Evolutionary conservation across 805 yeast genomes (phyloP).

Genomic region (Starmerella bacillaris): DNA sequence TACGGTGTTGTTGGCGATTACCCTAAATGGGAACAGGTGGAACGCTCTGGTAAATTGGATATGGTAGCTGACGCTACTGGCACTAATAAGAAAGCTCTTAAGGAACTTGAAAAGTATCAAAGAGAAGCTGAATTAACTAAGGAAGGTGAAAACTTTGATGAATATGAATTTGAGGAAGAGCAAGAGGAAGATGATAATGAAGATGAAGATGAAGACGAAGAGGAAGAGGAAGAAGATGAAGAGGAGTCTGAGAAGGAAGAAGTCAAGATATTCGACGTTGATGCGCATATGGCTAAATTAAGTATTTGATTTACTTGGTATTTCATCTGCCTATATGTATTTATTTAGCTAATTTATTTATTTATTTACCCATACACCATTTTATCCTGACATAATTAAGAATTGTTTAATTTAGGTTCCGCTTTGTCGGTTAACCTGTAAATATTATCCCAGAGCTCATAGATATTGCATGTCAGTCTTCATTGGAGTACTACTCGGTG

Average conservation of each 20-base stretch:
- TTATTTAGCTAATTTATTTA: no score
- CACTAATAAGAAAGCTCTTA: slow-evolving; percentile 32
- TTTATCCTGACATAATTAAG: no score
- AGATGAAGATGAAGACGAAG: slow-evolving; percentile 23
- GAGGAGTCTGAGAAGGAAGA: slow-evolving; percentile 17
- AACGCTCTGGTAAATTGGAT: slow-evolving; percentile 54
- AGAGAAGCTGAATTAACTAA: slow-evolving; percentile 20
- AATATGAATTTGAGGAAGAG: slow-evolving; percentile 29
- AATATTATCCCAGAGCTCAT: no score
- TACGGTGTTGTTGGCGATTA: slow-evolving; percentile 69
- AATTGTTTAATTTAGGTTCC: no score
- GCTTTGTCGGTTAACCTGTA: no score
- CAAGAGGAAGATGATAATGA: slow-evolving; percentile 26
- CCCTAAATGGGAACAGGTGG: slow-evolving; percentile 64
- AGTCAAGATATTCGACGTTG: not conserved
- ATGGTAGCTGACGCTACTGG: slow-evolving; percentile 88
- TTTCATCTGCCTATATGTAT: no score
- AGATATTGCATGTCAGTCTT: not conserved
- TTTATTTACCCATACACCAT: no score
- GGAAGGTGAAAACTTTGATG: slow-evolving; percentile 21
- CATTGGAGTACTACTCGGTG: slow-evolving; percentile 9
- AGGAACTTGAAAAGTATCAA: slow-evolving; percentile 63
- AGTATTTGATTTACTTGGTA: no score
- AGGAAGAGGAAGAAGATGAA: slow-evolving; percentile 25
- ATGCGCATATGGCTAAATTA: no score